Evolutionary conservation across 2,329 filamentous ascomycete genomes (phyloP), one percentile per base, ranked within the genome.

Genomic region (Hymenoscyphus repandus): DNA sequence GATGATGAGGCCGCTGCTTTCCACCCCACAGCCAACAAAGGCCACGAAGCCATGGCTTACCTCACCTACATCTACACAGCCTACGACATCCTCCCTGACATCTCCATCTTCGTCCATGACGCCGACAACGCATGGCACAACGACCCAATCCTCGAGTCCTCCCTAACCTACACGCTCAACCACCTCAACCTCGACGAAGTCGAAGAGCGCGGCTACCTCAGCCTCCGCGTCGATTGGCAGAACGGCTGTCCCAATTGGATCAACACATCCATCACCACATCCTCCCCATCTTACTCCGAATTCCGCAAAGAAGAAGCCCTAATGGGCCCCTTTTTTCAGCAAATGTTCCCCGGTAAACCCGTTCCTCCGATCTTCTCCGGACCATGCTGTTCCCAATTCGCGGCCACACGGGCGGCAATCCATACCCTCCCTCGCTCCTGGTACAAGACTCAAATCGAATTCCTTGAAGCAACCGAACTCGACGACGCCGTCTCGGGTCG

Each of bases 331-430:
- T 46, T 52, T 3, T 55, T 57, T 20, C 11, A 39, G 11, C 36
- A 44, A 18, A 46, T 51, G 20, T 58, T 58, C 40, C 48, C 51
- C 2, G 33, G 42, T 2, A 27, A 49, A 17, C 38, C 42, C 11
- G 30, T 78, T 2, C 78, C 78, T 0, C 63, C 69, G 1, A 60
- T 71, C 18, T 71, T 83, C 6, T 77, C 72, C 2, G 74, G 75
- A 2, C 72, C 79, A 6, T 85, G 81, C 63, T 85, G 81, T 64
- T 79, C 80, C 18, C 82, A 85, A 63, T 85, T 85, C 56, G 82
- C 77, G 1, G 77, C 83, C 7, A 77, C 77, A 5, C 68, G 72
- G 7, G 72, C 77, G 12, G 73, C 73, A 37, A 70, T 85, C 30
- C 70, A 63, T 2, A 60, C 66, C 37, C 69, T 78, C 30, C 70